These are phyloP conservation scores for Pilobolus umbonatus DNA, from an alignment of 192 early-diverging fungal species.

Conservation along the genomic window DNA sequence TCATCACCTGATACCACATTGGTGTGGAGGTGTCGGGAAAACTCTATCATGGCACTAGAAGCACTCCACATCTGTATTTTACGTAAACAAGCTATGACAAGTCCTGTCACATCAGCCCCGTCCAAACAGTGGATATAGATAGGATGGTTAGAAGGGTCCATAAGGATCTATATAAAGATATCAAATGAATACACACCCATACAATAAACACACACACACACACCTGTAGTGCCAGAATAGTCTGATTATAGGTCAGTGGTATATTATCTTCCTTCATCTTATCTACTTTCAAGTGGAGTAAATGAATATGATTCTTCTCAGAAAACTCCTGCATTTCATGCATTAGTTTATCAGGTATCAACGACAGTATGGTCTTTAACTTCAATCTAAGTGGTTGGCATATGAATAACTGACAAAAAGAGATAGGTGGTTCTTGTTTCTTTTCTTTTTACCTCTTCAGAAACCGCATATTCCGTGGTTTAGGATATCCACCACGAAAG, in stretches of 20 bases:
- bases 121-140: slow-evolving; percentile 90
- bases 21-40: slow-evolving; percentile 51
- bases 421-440: background rate
- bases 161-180: slow-evolving; percentile 50
- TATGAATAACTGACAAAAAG: background rate
- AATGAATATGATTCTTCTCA: slow-evolving; percentile 53
- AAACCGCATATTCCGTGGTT: slow-evolving; percentile 80
- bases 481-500: slow-evolving; percentile 87
- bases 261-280: slow-evolving; percentile 83
- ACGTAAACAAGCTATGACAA: slow-evolving; percentile 80
- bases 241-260: slow-evolving; percentile 72
- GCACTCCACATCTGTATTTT: slow-evolving; percentile 89
- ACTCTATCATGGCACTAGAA: slow-evolving; percentile 67
- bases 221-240: slow-evolving; percentile 60
- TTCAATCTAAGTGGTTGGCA: slow-evolving; percentile 42
- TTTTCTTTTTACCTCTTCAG: slow-evolving; percentile 55
- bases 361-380: slow-evolving; percentile 79
- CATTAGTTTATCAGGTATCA: slow-evolving; percentile 73
- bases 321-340: slow-evolving; percentile 60
- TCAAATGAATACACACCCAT: background rate
- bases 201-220: background rate
- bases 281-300: slow-evolving; percentile 67
- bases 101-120: slow-evolving; percentile 80
- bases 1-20: slow-evolving; percentile 64
- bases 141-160: slow-evolving; percentile 67